Percentiles rank a stretch among this genome's conserved stretches.
Conservation (phyloP, 495 filamentous ascomycete species). For the Penicillium ochrochloron region DNA sequence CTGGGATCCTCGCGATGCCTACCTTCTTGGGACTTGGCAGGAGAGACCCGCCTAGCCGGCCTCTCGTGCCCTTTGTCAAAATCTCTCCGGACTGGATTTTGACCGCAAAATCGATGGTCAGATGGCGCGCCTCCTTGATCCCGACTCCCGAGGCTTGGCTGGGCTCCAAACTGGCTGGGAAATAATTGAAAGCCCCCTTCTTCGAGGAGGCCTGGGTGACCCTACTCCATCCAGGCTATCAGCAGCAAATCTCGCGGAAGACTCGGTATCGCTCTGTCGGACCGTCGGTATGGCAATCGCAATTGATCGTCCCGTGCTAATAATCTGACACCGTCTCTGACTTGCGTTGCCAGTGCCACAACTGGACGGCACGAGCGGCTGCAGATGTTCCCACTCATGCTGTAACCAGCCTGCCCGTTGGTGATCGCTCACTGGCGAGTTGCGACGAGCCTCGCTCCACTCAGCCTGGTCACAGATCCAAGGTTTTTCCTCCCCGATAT, state of each 20-base stretch:
- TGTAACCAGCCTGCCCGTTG: slow-evolving; percentile 14
- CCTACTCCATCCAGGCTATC: not conserved
- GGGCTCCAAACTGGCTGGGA: not conserved
- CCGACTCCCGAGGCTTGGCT: not conserved
- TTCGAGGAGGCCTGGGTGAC: not conserved
- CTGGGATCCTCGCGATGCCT: slow-evolving; percentile 19
- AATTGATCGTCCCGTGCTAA: slow-evolving; percentile 10
- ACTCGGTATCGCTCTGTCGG: slow-evolving; percentile 1
- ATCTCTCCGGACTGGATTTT: not conserved
- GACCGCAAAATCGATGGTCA: slow-evolving; percentile 5
- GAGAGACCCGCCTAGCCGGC: slow-evolving; percentile 9
- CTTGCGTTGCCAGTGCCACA: slow-evolving; percentile 18
- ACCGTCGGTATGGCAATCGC: slow-evolving; percentile 21
- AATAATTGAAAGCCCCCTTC: not conserved
- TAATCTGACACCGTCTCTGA: slow-evolving; percentile 26
- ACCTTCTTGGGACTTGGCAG: slow-evolving; percentile 17
- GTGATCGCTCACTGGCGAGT: slow-evolving; percentile 4
- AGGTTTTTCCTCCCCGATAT: slow-evolving; percentile 19
- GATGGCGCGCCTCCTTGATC: not conserved
- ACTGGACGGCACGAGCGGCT: slow-evolving; percentile 23
- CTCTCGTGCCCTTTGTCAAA: slow-evolving; percentile 7
- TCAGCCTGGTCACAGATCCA: slow-evolving; percentile 25
- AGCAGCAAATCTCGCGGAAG: not conserved
- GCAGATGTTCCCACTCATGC: slow-evolving; percentile 21
- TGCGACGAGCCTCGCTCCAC: slow-evolving; percentile 24